phyloP scores from a whole-genome alignment of 2,329 filamentous ascomycete species.

The Microdochium bolleyi region DNA sequence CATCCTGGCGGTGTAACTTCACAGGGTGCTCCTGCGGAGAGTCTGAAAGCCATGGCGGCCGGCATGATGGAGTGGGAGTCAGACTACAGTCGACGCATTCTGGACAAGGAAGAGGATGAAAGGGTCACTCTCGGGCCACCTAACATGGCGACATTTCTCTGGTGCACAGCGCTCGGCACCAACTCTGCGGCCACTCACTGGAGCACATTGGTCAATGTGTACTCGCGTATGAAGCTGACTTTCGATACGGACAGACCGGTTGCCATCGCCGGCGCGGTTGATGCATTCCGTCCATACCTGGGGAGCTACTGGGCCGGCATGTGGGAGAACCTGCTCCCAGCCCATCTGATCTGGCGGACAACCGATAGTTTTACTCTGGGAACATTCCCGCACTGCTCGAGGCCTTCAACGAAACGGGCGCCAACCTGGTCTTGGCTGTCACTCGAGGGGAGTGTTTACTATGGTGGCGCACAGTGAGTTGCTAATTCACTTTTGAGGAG shows the following conservation, averaged over 20 bases:
- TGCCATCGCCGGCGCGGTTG: constrained; percentile 9
- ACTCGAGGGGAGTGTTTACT: constrained; percentile 5
- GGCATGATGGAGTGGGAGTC: too few species aligned
- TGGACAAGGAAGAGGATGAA: too few species aligned
- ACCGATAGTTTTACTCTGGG: background rate
- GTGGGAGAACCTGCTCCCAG: constrained; percentile 8
- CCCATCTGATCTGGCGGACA: constrained; percentile 6
- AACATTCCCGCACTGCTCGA: background rate
- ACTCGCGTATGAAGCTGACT: constrained; percentile 6
- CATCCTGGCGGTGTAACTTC: background rate
- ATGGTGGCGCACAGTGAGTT: background rate
- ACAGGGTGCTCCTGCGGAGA: background rate
- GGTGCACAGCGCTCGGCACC: constrained; percentile 1
- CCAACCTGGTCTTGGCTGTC: constrained; percentile 13
- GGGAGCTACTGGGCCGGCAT: constrained; percentile 5
- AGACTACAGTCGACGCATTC: too few species aligned
- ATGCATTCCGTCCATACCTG: constrained; percentile 5
- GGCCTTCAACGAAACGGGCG: constrained; percentile 5
- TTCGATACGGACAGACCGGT: constrained; percentile 9
- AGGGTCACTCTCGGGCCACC: background rate
- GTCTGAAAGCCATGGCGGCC: background rate
- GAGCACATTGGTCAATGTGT: constrained; percentile 1
- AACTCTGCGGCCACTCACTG: background rate
- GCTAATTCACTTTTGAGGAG: too few species aligned
- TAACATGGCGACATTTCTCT: background rate